Evolutionary conservation across 2,329 filamentous ascomycete genomes (phyloP).

Genomic region (Leptographium flavum): DNA sequence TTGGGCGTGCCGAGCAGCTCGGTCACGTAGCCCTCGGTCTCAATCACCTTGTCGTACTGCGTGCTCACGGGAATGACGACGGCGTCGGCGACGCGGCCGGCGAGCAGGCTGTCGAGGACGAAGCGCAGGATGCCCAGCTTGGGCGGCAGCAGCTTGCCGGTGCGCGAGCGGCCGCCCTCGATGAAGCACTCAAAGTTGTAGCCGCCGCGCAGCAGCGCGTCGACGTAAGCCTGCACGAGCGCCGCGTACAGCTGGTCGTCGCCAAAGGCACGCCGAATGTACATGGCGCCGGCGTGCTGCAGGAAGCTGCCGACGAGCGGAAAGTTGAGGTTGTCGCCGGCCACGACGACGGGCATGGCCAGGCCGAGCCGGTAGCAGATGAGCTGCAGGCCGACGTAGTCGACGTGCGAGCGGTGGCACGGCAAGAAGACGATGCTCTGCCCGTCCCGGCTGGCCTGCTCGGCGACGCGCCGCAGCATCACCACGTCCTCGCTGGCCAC

Average conservation of each 20-base stretch:
- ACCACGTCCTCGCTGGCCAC: slow-evolving; percentile 90
- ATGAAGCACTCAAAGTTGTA: slow-evolving; percentile 98
- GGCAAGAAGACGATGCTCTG: slow-evolving; percentile 94
- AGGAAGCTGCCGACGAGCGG: slow-evolving; percentile 79
- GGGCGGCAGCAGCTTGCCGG: slow-evolving; percentile 81
- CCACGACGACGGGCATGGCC: slow-evolving; percentile 78
- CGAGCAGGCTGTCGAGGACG: slow-evolving; percentile 77
- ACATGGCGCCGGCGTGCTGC: slow-evolving; percentile 95
- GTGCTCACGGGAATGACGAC: slow-evolving; percentile 93
- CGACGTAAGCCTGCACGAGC: slow-evolving; percentile 91
- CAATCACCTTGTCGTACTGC: slow-evolving; percentile 97
- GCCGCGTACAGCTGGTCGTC: slow-evolving; percentile 83
- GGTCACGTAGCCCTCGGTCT: slow-evolving; percentile 91
- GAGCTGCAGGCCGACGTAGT: slow-evolving; percentile 88
- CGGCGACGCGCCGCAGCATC: slow-evolving; percentile 65
- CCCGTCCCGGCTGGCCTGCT: slow-evolving; percentile 70
- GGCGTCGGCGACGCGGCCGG: slow-evolving; percentile 75
- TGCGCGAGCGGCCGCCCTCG: slow-evolving; percentile 83
- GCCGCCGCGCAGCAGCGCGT: slow-evolving; percentile 76
- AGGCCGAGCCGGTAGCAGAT: slow-evolving; percentile 92
- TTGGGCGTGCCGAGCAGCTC: slow-evolving; percentile 91
- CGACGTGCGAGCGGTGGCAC: slow-evolving; percentile 87
- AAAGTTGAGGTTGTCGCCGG: slow-evolving; percentile 93
- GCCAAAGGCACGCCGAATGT: slow-evolving; percentile 83
- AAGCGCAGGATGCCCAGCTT: slow-evolving; percentile 95